A percentile compares a stretch with the other conserved stretches of the same genome.
These are phyloP conservation scores for Penicillium maclennaniae DNA, from an alignment of 495 filamentous ascomycete genomes.

Conservation along the genomic window DNA sequence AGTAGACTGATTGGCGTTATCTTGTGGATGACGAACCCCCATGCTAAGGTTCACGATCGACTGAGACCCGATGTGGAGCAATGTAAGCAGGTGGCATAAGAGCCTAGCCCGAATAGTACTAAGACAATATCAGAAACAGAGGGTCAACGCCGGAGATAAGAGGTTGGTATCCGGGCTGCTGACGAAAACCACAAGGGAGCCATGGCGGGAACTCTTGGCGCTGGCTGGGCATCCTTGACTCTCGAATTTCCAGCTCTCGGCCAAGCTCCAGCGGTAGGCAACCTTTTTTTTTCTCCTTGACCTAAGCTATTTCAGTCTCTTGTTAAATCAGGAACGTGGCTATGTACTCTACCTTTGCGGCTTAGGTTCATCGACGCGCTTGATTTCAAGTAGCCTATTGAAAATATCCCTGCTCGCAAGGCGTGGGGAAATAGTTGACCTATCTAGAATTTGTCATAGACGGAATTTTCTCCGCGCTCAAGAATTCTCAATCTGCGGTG, in stretches of 20 bases:
- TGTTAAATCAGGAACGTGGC: neutral
- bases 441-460: too few species aligned
- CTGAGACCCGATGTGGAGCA: neutral
- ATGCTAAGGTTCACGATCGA: neutral
- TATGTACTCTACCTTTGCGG: too few species aligned
- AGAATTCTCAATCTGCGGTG: too few species aligned
- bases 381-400: too few species aligned
- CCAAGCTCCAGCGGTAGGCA: neutral
- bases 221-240: too few species aligned
- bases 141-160: neutral
- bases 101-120: neutral
- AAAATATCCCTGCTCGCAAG: too few species aligned
- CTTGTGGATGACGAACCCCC: neutral
- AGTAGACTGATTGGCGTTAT: neutral
- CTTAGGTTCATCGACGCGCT: too few species aligned
- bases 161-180: neutral
- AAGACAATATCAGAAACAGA: neutral
- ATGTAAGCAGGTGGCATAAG: neutral
- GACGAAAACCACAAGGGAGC: neutral
- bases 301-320: neutral
- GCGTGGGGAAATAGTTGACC: too few species aligned
- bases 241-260: neutral
- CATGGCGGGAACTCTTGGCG: too few species aligned
- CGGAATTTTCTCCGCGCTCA: too few species aligned
- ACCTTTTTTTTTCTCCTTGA: neutral